Evolutionary conservation across 306 rosid genomes (phyloP), one percentile per base, ranked within the genome.

Genomic region (Quercus dentata): DNA sequence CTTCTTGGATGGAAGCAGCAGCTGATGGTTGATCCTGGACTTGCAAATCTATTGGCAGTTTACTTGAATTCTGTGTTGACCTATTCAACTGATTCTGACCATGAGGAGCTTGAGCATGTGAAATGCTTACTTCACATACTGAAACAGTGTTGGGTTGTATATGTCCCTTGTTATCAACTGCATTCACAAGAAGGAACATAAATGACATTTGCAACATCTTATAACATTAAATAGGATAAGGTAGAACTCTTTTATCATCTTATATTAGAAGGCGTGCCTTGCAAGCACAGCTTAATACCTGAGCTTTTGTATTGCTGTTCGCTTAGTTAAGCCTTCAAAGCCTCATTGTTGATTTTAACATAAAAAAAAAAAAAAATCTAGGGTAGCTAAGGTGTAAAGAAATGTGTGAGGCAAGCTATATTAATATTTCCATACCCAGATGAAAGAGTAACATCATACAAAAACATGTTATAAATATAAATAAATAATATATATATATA

Each of bases 161-260:
- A 62, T 49, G 56, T 61, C 41, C 82, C 21, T 31, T 61, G 64
- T 20, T 51, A 51, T 72, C 51, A 79, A 71, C 82, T 79, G 77
- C 82, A 78, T 78, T 69, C 21, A 72, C 21, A 33, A 62, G 52
- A 23, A 49, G 65, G 56, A 71, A 61, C 18, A n/a, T 59, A 59
- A 14, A n/a, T 58, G 72, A 28, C 41, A 55, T 69, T 69, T 74
- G 52, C 49, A 65, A 10, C 76, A 63, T 57, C 62, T 57, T 69
- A 38, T 18, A 68, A 11, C 33, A 8, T 58, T 58, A 58, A 58
- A 31, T 65, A 77, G 25, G 74, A 21, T 14, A 58, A 58, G 28
- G 5, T 58, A 21, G 28, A 8, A 58, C 46, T 41, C 46, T 41
- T 8, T 41, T 41, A 41, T 41, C 46, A 41, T 41, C 46, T 41